Evolutionary conservation across 1,284 basidiomycete species (phyloP), one percentile per base, ranked within the genome.

Genomic region (Cerioporus squamosus): DNA sequence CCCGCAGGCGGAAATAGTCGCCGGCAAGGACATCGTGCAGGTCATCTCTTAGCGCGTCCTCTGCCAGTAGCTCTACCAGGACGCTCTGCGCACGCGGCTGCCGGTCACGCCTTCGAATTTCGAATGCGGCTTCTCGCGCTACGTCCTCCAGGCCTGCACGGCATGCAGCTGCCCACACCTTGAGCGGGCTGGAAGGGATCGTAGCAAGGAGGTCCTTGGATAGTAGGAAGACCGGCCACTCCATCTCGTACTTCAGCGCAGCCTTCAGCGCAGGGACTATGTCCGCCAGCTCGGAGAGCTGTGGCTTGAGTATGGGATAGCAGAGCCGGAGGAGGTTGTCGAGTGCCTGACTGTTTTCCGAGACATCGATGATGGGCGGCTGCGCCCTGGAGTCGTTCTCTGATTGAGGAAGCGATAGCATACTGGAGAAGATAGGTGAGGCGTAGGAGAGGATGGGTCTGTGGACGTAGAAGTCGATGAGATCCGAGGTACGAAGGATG

Each of bases 391-490:
- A 24, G 10, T 20, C 29, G 39, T 39, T 7, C 8, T 31, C 20
- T 18, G 56, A 60, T 44, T 62, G 60, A 6, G 63, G 57, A 3
- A 65, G 45, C 5, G 42, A 33, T 39, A 65, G 46, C 60, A 62
- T 62, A 43, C 44, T 36, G 15, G 36, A 43, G 47, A 65, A 65
- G 42, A 65, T 24, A 0, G 79, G 74, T 5, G 81, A 82, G 2
- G 80, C 75, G 29, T 79, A 69, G 9, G 59, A 42, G 31, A 65
- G 54, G 38, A 65, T 61, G 29, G 22, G 52, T 10, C 54, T 51
- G 31, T 56, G 61, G 4, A 62, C 61, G 38, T 50, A 56, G 38
- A 62, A 62, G 33, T 54, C 51, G 51, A 65, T 53, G 44, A 33
- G 7, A 29, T 65, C 61, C 39, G 43, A 36, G 17, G 61, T 47